Percentiles rank a stretch among this genome's conserved stretches.
These are phyloP conservation scores for Canavalia gladiata DNA, from an alignment of 306 rosid species.

Conservation along the genomic window DNA sequence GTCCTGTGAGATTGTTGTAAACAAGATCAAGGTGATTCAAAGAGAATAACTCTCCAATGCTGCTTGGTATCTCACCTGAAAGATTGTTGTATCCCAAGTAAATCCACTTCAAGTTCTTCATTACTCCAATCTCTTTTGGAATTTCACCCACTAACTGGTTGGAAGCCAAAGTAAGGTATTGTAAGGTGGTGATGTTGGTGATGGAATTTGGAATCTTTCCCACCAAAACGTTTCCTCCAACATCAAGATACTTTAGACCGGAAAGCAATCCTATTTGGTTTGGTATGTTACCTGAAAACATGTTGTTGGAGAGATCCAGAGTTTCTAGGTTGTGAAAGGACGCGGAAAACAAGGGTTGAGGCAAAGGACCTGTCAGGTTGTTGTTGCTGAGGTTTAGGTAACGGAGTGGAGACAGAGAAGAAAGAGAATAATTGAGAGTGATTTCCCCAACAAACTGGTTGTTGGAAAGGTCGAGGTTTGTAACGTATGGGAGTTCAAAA, in stretches of 20 bases:
- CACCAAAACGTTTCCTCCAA: slow-evolving; percentile 80
- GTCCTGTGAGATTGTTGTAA: slow-evolving; percentile 84
- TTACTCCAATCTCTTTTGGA: slow-evolving; percentile 58
- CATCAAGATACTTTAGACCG: slow-evolving; percentile 69
- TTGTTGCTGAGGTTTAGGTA: slow-evolving; percentile 86
- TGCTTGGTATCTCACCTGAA: slow-evolving; percentile 78
- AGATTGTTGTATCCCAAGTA: slow-evolving; percentile 92
- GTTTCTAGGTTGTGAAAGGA: slow-evolving; percentile 57
- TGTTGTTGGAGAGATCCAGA: slow-evolving; percentile 89
- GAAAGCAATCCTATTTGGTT: slow-evolving; percentile 63
- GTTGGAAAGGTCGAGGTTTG: slow-evolving; percentile 75
- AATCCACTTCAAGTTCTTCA: slow-evolving; percentile 78
- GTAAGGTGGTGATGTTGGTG: slow-evolving; percentile 62
- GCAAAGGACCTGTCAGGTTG: slow-evolving; percentile 80
- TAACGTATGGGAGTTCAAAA: slow-evolving; percentile 59
- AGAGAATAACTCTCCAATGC: slow-evolving; percentile 62
- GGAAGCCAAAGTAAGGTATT: slow-evolving; percentile 82
- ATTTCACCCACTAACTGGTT: slow-evolving; percentile 77
- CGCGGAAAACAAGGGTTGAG: slow-evolving; percentile 56
- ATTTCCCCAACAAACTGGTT: slow-evolving; percentile 71
- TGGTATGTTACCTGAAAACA: slow-evolving; percentile 80
- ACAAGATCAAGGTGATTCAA: slow-evolving; percentile 88
- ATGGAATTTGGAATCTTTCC: slow-evolving; percentile 78
- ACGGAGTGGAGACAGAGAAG: slow-evolving; percentile 55
- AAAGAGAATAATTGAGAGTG: background rate